phyloP scores from a whole-genome alignment of 1,139 yeast genomes.

The Yamadazyma dushanensis region DNA sequence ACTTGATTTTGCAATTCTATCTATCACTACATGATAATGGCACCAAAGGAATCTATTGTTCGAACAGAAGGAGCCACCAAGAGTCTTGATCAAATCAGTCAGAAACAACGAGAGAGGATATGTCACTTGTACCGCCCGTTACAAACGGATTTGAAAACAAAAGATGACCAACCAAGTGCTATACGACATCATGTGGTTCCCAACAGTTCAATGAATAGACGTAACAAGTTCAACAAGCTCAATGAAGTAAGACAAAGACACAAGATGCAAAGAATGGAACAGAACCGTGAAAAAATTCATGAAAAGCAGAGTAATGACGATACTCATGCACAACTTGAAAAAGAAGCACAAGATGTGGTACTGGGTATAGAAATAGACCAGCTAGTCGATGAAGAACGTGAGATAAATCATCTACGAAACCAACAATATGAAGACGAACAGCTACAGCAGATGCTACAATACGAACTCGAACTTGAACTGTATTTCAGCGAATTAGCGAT shows the following conservation, averaged over 20 bases:
- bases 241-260: slow-evolving; percentile 30
- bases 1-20: too few species aligned
- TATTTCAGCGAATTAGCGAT: slow-evolving; percentile 8
- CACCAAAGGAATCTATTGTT: too few species aligned
- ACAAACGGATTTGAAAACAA: slow-evolving; percentile 7
- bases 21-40: neutral
- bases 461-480: slow-evolving; percentile 17
- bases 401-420: slow-evolving; percentile 6
- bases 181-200: slow-evolving; percentile 11
- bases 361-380: slow-evolving; percentile 27
- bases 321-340: slow-evolving; percentile 16
- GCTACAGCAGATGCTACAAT: slow-evolving; percentile 10
- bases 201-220: slow-evolving; percentile 17
- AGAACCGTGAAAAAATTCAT: slow-evolving; percentile 25
- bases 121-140: slow-evolving; percentile 23
- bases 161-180: slow-evolving; percentile 18
- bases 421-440: slow-evolving; percentile 6
- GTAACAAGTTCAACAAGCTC: slow-evolving; percentile 30
- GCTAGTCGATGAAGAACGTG: slow-evolving; percentile 32
- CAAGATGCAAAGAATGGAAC: slow-evolving; percentile 23
- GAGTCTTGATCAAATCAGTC: slow-evolving; percentile 10
- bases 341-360: slow-evolving; percentile 20
- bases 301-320: slow-evolving; percentile 26
- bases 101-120: slow-evolving; percentile 21
- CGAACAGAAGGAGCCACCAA: neutral